Evolutionary conservation across 345 rosid species (phyloP), one percentile per base, ranked within the genome.

Genomic region (Leavenworthia alabamica): DNA sequence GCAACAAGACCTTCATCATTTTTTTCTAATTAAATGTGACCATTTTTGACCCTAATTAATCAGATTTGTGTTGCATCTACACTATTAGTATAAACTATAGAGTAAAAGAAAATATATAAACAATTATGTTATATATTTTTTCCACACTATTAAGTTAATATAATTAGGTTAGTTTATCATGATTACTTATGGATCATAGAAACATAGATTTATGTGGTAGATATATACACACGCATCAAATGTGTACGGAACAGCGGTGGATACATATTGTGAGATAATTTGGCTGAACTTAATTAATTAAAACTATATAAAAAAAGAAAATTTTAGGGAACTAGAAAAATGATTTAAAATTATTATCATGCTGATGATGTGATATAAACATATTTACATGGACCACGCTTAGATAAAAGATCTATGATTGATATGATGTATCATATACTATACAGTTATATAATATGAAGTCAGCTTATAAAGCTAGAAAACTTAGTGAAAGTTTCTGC

Each of bases 321-420:
- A 27, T 8, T 35, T 60, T 19, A 5, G 8, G 15, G 60, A 45
- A 44, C 16, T n/a, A 32, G 52, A 60, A 60, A 26, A 15, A 16
- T 42, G 22, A 22, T 26, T 35, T 56, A 23, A 29, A 16, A 60
- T 44, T 19, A 60, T 44, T 19, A 45, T 44, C 60, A 69, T 36
- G 28, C 56, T 53, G 28, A 42, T 64, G 70, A 58, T 72, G 65
- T 72, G 64, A 72, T 64, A 66, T 71, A 58, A 71, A 64, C 56
- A 64, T 57, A 50, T 71, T 71, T 62, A 55, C 62, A 56, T 56
- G 75, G 70, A 64, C 75, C 75, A 71, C 65, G 55, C 35, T 35
- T 65, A 65, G 36, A 64, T 50, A 51, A 63, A 70, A 63, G 69
- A 56, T 63, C 74, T 70, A 70, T 62, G 70, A 63, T 41, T 70